Evolutionary conservation across 805 yeast species (phyloP).

Genomic region (Spencermartinsiella europaea): DNA sequence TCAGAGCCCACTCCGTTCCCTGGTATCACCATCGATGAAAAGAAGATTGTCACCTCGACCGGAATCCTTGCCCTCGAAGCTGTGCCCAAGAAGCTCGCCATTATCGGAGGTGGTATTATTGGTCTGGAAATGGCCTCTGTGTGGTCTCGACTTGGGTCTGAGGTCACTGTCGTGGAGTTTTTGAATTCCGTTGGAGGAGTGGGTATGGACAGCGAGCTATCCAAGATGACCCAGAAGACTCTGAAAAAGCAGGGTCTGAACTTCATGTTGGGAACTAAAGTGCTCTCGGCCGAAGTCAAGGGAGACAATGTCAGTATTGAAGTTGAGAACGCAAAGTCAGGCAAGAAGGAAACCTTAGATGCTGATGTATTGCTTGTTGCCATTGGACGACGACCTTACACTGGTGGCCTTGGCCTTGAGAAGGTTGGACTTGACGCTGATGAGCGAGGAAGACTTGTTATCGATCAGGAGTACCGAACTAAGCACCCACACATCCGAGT

Average conservation of each 20-base stretch:
- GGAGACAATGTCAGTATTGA: conserved; percentile 85
- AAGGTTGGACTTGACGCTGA: conserved; percentile 85
- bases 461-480: conserved; percentile 90
- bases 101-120: conserved; percentile 99
- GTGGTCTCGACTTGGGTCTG: conserved; percentile 89
- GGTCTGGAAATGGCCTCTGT: conserved; percentile 99
- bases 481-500: conserved; percentile 91
- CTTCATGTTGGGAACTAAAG: conserved; percentile 90
- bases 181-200: conserved; percentile 95
- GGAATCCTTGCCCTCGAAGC: conserved; percentile 83
- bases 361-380: conserved; percentile 95
- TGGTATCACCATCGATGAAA: conserved; percentile 93
- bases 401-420: conserved; percentile 85
- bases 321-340: conserved; percentile 83
- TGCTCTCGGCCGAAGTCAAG: conserved; percentile 75
- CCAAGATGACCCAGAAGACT: conserved; percentile 84
- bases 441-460: conserved; percentile 87
- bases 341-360: conserved; percentile 70
- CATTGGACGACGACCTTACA: conserved; percentile 97
- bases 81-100: conserved; percentile 84
- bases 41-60: conserved; percentile 93
- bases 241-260: conserved; percentile 92
- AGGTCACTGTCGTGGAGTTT: conserved; percentile 93
- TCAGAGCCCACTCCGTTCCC: conserved; percentile 99
- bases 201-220: conserved; percentile 95